Conservation (phyloP, 306 rosid species). For the Lathyrus sativus region DNA sequence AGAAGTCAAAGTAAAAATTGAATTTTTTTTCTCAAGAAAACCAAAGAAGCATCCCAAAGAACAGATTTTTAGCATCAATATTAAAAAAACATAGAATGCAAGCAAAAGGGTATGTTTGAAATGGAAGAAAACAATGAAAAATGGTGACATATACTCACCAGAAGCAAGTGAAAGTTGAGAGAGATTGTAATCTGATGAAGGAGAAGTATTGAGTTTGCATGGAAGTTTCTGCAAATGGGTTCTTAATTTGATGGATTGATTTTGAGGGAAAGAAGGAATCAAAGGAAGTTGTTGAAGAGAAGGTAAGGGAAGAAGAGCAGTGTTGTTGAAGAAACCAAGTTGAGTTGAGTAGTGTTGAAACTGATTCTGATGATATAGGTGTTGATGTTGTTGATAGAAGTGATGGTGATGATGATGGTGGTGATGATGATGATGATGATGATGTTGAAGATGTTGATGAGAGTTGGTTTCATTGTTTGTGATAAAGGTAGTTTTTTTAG, state of each 20-base stretch:
- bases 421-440: conserved; percentile 29
- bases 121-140: conserved; percentile 12
- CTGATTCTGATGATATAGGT: conserved; percentile 49
- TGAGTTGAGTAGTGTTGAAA: conserved; percentile 62
- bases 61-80: conserved; percentile 12
- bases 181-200: conserved; percentile 63
- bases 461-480: not conserved
- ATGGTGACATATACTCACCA: conserved; percentile 39
- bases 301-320: conserved; percentile 88
- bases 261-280: conserved; percentile 66
- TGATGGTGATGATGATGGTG: conserved; percentile 52
- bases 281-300: conserved; percentile 74
- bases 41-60: conserved; percentile 18
- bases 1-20: conserved; percentile 13
- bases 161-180: conserved; percentile 47
- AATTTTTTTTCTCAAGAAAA: not conserved
- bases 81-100: conserved; percentile 39
- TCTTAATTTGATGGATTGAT: conserved; percentile 54
- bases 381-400: conserved; percentile 33
- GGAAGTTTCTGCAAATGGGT: conserved; percentile 73
- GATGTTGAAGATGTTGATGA: conserved; percentile 54
- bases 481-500: conserved; percentile 53
- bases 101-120: conserved; percentile 37
- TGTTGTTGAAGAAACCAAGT: conserved; percentile 57
- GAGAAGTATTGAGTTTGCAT: conserved; percentile 61